Evolutionary conservation across 345 rosid species (phyloP).

Genomic region (Orychophragmus violaceus): DNA sequence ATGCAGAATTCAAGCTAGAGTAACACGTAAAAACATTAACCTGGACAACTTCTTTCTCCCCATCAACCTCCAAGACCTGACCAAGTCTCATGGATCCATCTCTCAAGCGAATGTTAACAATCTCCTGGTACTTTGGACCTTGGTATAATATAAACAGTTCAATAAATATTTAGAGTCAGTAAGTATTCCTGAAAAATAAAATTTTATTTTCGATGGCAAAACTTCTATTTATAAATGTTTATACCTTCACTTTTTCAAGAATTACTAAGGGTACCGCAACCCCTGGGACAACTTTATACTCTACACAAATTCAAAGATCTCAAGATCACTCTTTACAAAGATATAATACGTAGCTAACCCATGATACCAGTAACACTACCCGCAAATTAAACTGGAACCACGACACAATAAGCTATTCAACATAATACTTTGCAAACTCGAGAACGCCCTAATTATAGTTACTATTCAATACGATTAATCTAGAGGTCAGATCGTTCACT

Average conservation of each 20-base stretch:
- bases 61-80: conserved; percentile 98
- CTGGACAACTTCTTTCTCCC: conserved; percentile 99
- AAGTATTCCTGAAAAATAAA: not conserved
- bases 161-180: not conserved
- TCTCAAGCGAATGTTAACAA: conserved; percentile 90
- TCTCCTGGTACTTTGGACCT: conserved; percentile 99
- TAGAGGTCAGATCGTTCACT: not conserved
- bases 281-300: conserved; percentile 94
- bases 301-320: conserved; percentile 37
- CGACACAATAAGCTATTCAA: not conserved
- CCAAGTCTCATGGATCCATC: conserved; percentile 93
- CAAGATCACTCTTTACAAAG: conserved; percentile 13
- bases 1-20: not conserved
- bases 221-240: not conserved
- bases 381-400: not conserved
- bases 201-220: not conserved
- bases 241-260: conserved; percentile 95
- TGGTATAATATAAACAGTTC: conserved; percentile 24
- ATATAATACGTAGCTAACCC: not conserved
- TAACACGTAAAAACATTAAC: conserved; percentile 19
- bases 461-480: not conserved
- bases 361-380: not conserved
- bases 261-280: conserved; percentile 98
- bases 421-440: not conserved
- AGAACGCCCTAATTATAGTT: not conserved